Base-by-base conservation (phyloP, 768 basidiomycete species). In the Lactarius quietus region DNA sequence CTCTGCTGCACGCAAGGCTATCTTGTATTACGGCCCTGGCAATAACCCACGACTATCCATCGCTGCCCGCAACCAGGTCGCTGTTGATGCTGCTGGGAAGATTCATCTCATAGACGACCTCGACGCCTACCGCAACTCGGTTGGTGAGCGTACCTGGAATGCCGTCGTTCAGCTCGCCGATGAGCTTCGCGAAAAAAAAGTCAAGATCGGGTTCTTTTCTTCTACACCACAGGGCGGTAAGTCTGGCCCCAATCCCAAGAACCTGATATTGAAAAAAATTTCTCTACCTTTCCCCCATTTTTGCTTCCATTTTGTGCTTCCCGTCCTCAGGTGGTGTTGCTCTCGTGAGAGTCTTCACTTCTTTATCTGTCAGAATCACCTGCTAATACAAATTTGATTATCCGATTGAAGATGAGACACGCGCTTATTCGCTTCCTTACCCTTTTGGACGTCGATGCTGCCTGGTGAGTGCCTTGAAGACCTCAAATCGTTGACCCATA, bases 161-260 rank as follows among this genome's bases (percentile, higher is more conserved):
- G 83, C 90, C 0, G 90, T 95, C 65, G 81, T 78, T 73, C 89
- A 90, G 71, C 87, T 94, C 54, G 89, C 91, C 6, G 86, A 90
- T 57, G 93, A 94, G 72, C 82, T 97, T 51, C 86, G 88, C 63
- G 86, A 90, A 75, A 92, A 90, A 78, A 89, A 94, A 68, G 79
- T 92, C 74, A 93, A 91, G 76, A 91, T 96, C 68, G 89, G 88
- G 28, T 96, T 96, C 84, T 96, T 96, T 78, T 93, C 91, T 33
- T 94, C 93, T 12, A 98, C 95, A 7, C 95, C 95, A 14, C 93
- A 96, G 79, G 95, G 95, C 81, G 87, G 90, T 89, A 76, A 72
- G 83, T 73, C 48, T 36, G 43, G 60, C 57, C 55, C 57, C 54
- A 28, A 56, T 67, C n/a, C 41, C 38, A 29, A 10, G 58, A 61